Base-by-base conservation (phyloP, 352 stramenopile species). In the Phytophthora quininea region DNA sequence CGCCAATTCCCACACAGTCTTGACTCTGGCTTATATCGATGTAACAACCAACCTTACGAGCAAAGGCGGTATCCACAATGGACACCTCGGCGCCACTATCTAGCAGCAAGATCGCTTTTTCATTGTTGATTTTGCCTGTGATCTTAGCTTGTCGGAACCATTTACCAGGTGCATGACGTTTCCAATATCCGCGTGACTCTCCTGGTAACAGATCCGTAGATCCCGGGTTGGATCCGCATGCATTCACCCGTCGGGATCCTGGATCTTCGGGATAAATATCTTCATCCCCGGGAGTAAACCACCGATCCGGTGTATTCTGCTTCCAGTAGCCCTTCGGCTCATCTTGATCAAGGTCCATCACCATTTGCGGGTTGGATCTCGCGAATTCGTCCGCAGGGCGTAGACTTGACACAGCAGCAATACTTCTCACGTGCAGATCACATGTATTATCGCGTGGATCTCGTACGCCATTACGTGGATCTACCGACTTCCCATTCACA, bases 121-220 rank as follows among this genome's bases (percentile, higher is more conserved):
- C n/a, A 47, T 47, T 47, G 40, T 47, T 47, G 5, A 47, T 19
- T 5, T 47, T 47, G 8, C 40, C 40, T 24, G 15, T 19, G 8
- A 47, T 15, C 11, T 47, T 47, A 6, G 40, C 11, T 14, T 47
- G 46, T 5, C n/a, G 24, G 15, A 52, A 52, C 46, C 9, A 52
- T 12, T 52, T 52, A 8, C 27, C 46, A 4, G 45, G 56, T 1
- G 43, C 10, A 37, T 69, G 68, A 47, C 68, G 29, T n/a, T 50
- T 30, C 61, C 67, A 74, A 24, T 62, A 74, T 1, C 61, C 61
- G 1, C 61, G 55, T 5, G 56, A 37, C 29, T 74, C 67, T 10
- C 61, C 67, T 0, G 51, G 52, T 0, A 19, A 12, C 2, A 74
- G n/a, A n/a, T n/a, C n/a, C n/a, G n/a, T n/a, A n/a, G n/a, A n/a